A percentile compares a stretch with the other conserved stretches of the same genome.
These are phyloP conservation scores for Beauveria bassiana DNA, from an alignment of 2,329 filamentous ascomycete genomes.

Conservation along the genomic window DNA sequence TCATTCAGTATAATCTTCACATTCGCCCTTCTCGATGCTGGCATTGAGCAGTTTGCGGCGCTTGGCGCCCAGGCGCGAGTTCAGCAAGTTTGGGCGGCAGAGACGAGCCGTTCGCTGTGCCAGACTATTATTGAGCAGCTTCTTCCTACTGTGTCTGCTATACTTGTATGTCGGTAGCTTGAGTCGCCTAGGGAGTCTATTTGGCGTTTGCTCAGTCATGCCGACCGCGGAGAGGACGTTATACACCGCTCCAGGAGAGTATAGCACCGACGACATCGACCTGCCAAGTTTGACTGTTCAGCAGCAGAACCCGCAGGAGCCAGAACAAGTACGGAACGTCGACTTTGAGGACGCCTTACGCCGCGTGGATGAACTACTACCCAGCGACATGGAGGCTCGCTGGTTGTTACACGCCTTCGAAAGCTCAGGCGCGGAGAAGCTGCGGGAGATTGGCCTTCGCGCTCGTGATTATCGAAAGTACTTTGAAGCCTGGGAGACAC, in stretches of 20 bases:
- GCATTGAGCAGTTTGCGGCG: not conserved
- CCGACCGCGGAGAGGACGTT: not conserved
- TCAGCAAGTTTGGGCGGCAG: not conserved
- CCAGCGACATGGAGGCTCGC: not conserved
- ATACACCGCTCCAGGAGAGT: not conserved
- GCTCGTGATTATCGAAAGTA: not conserved
- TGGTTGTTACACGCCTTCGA: not conserved
- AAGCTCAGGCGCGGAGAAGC: not conserved
- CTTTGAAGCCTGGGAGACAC: not conserved
- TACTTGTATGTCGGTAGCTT: not conserved
- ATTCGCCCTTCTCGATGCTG: not conserved
- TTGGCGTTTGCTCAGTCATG: not conserved
- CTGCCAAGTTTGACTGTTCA: not conserved
- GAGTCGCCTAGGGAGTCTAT: not conserved
- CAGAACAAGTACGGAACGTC: not conserved
- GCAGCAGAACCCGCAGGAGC: not conserved
- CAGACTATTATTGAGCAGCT: not conserved
- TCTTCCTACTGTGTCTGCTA: not conserved
- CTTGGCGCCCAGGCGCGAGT: not conserved
- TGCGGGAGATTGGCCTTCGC: slow-evolving; percentile 2
- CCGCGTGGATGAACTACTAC: not conserved
- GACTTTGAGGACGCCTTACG: not conserved
- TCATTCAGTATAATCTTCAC: not conserved
- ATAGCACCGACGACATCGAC: not conserved
- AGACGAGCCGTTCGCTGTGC: not conserved